Conservation (phyloP, 805 yeast genomes). For the Yarrowia sp. region DNA sequence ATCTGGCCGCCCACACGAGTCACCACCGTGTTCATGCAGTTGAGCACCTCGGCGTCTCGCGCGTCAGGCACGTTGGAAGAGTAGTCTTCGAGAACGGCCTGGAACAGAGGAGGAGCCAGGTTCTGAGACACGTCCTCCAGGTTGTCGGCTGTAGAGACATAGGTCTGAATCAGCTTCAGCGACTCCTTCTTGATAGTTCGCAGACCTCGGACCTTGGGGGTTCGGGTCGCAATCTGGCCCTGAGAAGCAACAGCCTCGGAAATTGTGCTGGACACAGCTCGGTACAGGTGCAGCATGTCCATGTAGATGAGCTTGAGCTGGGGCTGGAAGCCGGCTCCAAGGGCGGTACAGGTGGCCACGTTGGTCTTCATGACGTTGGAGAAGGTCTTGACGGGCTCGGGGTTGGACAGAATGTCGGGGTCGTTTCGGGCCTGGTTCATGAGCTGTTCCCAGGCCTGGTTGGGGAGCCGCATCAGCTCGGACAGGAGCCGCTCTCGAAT, state of each 20-base stretch:
- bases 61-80: slow-evolving; percentile 89
- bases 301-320: slow-evolving; percentile 84
- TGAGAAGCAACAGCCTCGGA: slow-evolving; percentile 73
- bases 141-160: slow-evolving; percentile 82
- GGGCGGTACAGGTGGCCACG: slow-evolving; percentile 89
- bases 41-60: slow-evolving; percentile 94
- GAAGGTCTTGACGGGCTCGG: slow-evolving; percentile 84
- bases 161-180: slow-evolving; percentile 82
- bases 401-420: slow-evolving; percentile 70
- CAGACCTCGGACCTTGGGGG: slow-evolving; percentile 91
- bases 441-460: slow-evolving; percentile 90
- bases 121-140: slow-evolving; percentile 79
- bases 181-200: slow-evolving; percentile 96
- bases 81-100: slow-evolving; percentile 87
- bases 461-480: slow-evolving; percentile 87
- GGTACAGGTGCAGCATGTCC: slow-evolving; percentile 85
- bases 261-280: slow-evolving; percentile 83
- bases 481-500: slow-evolving; percentile 67
- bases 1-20: slow-evolving; percentile 82
- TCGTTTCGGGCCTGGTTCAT: slow-evolving; percentile 81
- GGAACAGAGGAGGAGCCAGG: slow-evolving; percentile 76
- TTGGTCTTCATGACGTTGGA: slow-evolving; percentile 94
- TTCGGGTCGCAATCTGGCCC: slow-evolving; percentile 87
- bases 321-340: slow-evolving; percentile 86
- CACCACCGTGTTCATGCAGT: slow-evolving; percentile 89